A percentile compares a stretch with the other conserved stretches of the same genome.
Evolutionary conservation across 2,329 filamentous ascomycete genomes (phyloP).

Genomic region (Clarireedia paspali): DNA sequence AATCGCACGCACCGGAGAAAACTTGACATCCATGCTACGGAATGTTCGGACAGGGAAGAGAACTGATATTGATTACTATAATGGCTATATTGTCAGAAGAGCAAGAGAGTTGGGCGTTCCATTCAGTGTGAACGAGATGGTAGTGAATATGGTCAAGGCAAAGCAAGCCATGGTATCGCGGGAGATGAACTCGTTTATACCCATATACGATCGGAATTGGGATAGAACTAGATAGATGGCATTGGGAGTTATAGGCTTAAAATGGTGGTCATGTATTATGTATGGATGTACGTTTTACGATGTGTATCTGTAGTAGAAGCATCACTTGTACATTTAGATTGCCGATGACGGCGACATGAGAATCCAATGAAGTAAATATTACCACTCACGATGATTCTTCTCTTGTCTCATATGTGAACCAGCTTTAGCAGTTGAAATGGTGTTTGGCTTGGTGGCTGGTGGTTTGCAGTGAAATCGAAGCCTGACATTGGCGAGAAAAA

Average conservation of each 20-base stretch:
- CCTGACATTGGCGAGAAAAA: not conserved
- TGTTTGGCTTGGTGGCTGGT: too few relatives aligned
- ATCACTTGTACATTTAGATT: constrained; percentile 3
- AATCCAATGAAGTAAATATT: too few relatives aligned
- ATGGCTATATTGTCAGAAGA: constrained; percentile 75
- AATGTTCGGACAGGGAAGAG: constrained; percentile 52
- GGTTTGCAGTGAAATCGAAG: not conserved
- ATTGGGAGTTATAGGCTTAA: not conserved
- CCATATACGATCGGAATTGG: constrained; percentile 8
- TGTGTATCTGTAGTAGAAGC: constrained; percentile 4
- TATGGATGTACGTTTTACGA: constrained; percentile 1
- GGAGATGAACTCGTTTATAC: constrained; percentile 25
- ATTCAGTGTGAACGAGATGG: constrained; percentile 63
- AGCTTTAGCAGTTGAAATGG: too few relatives aligned
- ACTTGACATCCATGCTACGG: constrained; percentile 52
- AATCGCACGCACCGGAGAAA: constrained; percentile 44
- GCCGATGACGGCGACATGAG: too few relatives aligned
- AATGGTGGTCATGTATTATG: not conserved
- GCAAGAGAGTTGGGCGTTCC: constrained; percentile 67
- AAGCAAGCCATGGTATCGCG: constrained; percentile 39
- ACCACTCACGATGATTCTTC: too few relatives aligned
- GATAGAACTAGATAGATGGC: not conserved
- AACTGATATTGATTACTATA: constrained; percentile 78
- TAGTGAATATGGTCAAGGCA: constrained; percentile 65
- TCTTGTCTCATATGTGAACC: too few relatives aligned